A percentile compares a stretch with the other conserved stretches of the same genome.
These are phyloP conservation scores for Wakefieldia striispora DNA, from an alignment of 768 basidiomycete genomes.

Conservation along the genomic window DNA sequence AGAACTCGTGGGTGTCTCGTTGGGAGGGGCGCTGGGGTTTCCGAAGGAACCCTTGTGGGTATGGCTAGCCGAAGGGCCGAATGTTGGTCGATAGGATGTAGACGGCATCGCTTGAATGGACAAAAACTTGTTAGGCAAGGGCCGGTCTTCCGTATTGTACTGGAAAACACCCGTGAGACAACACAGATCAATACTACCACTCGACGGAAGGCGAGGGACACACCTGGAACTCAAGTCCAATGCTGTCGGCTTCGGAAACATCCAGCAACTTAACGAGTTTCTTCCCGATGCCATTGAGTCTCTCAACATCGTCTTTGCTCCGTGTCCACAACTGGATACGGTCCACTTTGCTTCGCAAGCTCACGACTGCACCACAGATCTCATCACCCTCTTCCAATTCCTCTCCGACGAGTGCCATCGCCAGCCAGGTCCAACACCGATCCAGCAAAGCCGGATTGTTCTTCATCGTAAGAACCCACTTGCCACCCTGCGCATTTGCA, in stretches of 20 bases:
- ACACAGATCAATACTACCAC: background rate
- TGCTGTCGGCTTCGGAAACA: slow-evolving; percentile 77
- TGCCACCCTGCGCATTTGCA: slow-evolving; percentile 88
- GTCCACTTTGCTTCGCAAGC: slow-evolving; percentile 81
- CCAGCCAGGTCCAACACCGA: slow-evolving; percentile 86
- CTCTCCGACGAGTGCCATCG: slow-evolving; percentile 80
- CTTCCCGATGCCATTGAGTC: slow-evolving; percentile 81
- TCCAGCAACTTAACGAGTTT: slow-evolving; percentile 80
- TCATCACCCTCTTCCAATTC: slow-evolving; percentile 67
- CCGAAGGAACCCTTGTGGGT: slow-evolving; percentile 21
- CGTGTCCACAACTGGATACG: slow-evolving; percentile 92
- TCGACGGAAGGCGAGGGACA: slow-evolving; percentile 16
- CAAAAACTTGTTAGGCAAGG: slow-evolving; percentile 77
- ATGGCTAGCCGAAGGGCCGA: slow-evolving; percentile 40
- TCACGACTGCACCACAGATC: slow-evolving; percentile 86
- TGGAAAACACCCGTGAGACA: slow-evolving; percentile 23
- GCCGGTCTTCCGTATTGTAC: slow-evolving; percentile 89
- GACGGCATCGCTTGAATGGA: slow-evolving; percentile 70
- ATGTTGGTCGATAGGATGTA: slow-evolving; percentile 65
- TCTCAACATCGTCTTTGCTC: slow-evolving; percentile 80
- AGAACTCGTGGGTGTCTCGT: slow-evolving; percentile 23
- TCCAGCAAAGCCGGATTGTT: slow-evolving; percentile 77
- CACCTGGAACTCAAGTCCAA: slow-evolving; percentile 91
- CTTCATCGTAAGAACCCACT: slow-evolving; percentile 95
- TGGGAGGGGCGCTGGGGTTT: slow-evolving; percentile 20